Base-by-base conservation (phyloP, 2,329 filamentous ascomycete species). In the Xylariaceae sp. region DNA sequence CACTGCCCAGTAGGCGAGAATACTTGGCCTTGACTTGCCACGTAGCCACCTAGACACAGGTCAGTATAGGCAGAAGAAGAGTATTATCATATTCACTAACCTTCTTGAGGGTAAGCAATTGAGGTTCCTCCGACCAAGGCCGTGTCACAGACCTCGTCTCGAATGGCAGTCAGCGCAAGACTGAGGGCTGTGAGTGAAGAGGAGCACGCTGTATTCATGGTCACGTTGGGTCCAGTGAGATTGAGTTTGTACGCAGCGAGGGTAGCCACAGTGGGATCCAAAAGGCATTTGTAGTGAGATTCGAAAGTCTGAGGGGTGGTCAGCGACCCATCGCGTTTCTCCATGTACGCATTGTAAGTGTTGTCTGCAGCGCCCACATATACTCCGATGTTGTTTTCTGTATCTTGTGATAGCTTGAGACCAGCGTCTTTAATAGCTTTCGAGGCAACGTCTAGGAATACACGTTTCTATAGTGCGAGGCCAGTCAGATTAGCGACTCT, bases 391-490 rank as follows among this genome's bases (percentile, higher is more conserved):
- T 27, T 23, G 38, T 17, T 12, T 29, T 27, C n/a, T 40, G 29
- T 6, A 22, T 40, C 23, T 32, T 40, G 12, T n/a, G 22, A 19
- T n/a, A 40, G 14, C 20, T 40, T 17, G 17, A 40, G 29, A 32
- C 23, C 38, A 6, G 38, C 38, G 14, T 40, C 38, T 32, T n/a
- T 32, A 6, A 40, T 29, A 19, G 38, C 38, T 22, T 40, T 27
- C 23, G 29, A 40, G 11, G 38, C 38, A 6, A 40, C 38, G 23
- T 40, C 38, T n/a, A 40, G 22, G 38, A 40, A 40, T 16, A 40
- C 23, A 19, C 38, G 38, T n/a, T 40, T 23, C 14, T 40, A 27
- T n/a, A 27, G 38, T 29, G 29, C 38, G 23, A 40, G 29, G 11
- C 33, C 38, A 11, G n/a, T n/a, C n/a, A n/a, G n/a, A n/a, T n/a